Evolutionary conservation across 768 basidiomycete genomes (phyloP).

Genomic region (Filobasidium floriforme): DNA sequence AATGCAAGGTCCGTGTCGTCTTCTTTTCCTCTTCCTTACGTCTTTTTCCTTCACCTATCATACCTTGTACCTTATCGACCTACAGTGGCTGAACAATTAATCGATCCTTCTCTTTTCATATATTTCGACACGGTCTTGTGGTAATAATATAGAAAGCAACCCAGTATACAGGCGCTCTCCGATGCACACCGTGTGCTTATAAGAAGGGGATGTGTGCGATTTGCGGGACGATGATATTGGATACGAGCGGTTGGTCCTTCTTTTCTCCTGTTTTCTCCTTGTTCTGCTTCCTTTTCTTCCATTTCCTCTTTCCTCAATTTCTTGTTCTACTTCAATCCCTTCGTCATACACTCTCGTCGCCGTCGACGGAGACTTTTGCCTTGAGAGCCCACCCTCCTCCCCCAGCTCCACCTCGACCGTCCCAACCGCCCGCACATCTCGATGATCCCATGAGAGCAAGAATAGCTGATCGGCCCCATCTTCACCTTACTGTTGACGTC

Average conservation of each 20-base stretch:
- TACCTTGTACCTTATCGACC: not conserved
- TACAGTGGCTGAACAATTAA: not conserved
- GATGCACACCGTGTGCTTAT: slow-evolving; percentile 45
- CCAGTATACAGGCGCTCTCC: slow-evolving; percentile 38
- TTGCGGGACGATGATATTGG: slow-evolving; percentile 43
- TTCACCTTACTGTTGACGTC: no score
- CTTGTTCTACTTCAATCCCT: no score
- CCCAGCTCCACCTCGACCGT: no score
- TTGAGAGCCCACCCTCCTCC: no score
- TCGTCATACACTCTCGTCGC: no score
- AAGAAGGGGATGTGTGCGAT: slow-evolving; percentile 46
- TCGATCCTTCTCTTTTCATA: not conserved
- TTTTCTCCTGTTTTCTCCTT: no score
- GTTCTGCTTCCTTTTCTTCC: no score
- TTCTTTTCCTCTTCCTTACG: not conserved
- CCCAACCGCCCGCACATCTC: no score
- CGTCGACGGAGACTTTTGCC: no score
- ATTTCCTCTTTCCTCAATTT: no score
- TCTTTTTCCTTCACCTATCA: not conserved
- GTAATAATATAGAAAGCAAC: slow-evolving; percentile 14
- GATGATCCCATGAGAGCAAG: no score
- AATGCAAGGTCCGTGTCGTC: slow-evolving; percentile 38
- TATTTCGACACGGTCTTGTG: not conserved
- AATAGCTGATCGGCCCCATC: no score
- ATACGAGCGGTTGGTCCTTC: slow-evolving; percentile 34